phyloP scores from a whole-genome alignment of 2,329 filamentous ascomycete genomes.

The Aureobasidium sp. region DNA sequence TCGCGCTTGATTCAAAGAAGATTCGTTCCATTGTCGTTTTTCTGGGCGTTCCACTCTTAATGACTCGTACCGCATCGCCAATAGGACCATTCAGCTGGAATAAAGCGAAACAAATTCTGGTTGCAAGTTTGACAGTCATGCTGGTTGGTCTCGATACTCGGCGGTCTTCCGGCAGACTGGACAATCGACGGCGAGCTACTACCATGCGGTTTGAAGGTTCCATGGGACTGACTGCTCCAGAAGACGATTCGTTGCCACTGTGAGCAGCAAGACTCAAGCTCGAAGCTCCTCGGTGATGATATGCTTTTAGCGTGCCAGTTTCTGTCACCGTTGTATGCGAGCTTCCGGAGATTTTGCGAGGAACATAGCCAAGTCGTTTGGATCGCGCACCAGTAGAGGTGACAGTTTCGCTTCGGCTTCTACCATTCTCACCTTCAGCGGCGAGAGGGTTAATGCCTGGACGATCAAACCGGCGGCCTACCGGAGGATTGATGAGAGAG shows the following conservation, averaged over 20 bases:
- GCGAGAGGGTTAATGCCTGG: slow-evolving; percentile 65
- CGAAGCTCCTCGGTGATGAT: slow-evolving; percentile 26
- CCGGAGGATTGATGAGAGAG: slow-evolving; percentile 19
- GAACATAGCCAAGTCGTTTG: slow-evolving; percentile 54
- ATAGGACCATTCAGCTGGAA: slow-evolving; percentile 17
- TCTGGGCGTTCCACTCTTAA: slow-evolving; percentile 14
- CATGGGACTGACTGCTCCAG: slow-evolving; percentile 26
- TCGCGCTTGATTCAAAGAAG: slow-evolving; percentile 44
- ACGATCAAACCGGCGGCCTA: slow-evolving; percentile 38
- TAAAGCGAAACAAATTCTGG: slow-evolving; percentile 14
- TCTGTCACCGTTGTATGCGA: slow-evolving; percentile 19
- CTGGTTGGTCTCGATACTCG: slow-evolving; percentile 16
- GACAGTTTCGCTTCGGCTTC: slow-evolving; percentile 56
- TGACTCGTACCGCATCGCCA: slow-evolving; percentile 16
- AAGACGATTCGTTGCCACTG: slow-evolving; percentile 25
- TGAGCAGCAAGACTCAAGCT: slow-evolving; percentile 20
- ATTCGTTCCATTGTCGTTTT: slow-evolving; percentile 14
- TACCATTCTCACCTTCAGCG: slow-evolving; percentile 59
- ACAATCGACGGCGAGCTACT: slow-evolving; percentile 14
- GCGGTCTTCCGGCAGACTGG: slow-evolving; percentile 17
- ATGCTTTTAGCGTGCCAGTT: slow-evolving; percentile 22
- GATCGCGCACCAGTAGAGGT: slow-evolving; percentile 42
- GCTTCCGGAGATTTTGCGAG: slow-evolving; percentile 45
- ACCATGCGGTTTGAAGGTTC: slow-evolving; percentile 17
- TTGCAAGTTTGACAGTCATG: slow-evolving; percentile 16